Base-by-base conservation (phyloP, 164 flowering plant species). In the Chimonanthus praecox region DNA sequence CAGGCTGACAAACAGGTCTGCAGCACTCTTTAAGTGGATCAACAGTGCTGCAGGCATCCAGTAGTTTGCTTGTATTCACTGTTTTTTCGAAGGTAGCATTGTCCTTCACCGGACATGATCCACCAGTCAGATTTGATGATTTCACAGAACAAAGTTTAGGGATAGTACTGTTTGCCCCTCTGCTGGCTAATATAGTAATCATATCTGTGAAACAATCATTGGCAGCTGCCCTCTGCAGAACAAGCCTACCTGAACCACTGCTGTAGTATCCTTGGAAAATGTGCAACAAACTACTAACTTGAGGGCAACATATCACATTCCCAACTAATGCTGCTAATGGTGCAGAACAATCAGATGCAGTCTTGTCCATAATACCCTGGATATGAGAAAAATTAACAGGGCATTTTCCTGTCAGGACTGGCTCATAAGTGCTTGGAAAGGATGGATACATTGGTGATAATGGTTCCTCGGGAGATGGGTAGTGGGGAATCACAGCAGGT, bases 21-120 rank as follows among this genome's bases (percentile, higher is more conserved):
- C 99, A 95, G 76, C 99, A 93, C 80, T 95, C 99, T 74, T 90
- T 95, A 48, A 93, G 92, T 67, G 89, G 89, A 79, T 95, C 99
- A 75, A 95, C 86, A 20, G 78, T 81, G 74, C 88, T 81, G 76
- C 99, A 95, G 9, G 97, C 89, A 64, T 92, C 94, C 75, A 95
- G 76, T 73, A 95, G 83, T 78, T 87, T 89, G 83, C 91, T 93
- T 44, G 93, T 85, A 73, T 95, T 93, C 18, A 92, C 91, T 21
- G 70, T 79, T 79, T 85, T 90, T 78, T 93, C 99, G 86, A 95
- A 93, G 72, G 82, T 79, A 47, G 58, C 58, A 44, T 82, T 74
- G 81, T 92, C 96, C 78, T 86, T 93, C 64, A 92, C 88, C 15
- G 99, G 97, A 80, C 99, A 95, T 67, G 92, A 86, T 50, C 97